Conservation (phyloP, 2,329 filamentous ascomycete genomes). For the Paradendryphiella salina region DNA sequence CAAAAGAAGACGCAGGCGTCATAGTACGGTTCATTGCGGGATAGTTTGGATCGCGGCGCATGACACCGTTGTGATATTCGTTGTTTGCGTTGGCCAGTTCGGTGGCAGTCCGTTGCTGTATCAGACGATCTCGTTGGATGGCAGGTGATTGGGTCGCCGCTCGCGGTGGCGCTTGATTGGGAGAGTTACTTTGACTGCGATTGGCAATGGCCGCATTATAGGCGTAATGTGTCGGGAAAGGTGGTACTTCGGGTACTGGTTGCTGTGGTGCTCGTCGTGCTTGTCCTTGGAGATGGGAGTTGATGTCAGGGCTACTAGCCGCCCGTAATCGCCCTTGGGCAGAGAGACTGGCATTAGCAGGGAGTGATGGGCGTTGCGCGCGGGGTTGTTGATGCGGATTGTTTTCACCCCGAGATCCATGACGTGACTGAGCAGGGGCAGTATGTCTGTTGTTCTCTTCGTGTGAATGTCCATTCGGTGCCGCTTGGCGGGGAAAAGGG, state of each 20-base stretch:
- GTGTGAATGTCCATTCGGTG: conserved; percentile 70
- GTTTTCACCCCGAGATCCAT: conserved; percentile 75
- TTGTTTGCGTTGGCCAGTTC: conserved; percentile 49
- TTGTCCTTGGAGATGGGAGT: conserved; percentile 62
- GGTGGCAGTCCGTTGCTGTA: conserved; percentile 46
- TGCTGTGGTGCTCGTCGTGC: conserved; percentile 54
- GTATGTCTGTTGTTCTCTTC: conserved; percentile 82
- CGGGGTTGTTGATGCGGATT: conserved; percentile 68
- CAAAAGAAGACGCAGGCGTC: conserved; percentile 47
- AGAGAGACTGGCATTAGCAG: conserved; percentile 61
- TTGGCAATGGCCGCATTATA: conserved; percentile 65
- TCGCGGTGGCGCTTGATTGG: conserved; percentile 70
- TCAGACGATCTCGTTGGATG: conserved; percentile 62
- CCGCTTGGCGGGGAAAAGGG: conserved; percentile 74
- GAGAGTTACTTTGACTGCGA: conserved; percentile 81
- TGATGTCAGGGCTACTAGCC: conserved; percentile 93
- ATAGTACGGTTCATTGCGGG: conserved; percentile 38
- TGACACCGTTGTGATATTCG: conserved; percentile 35
- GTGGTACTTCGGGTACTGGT: conserved; percentile 52
- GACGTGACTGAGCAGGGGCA: conserved; percentile 78
- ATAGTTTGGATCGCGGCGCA: conserved; percentile 39
- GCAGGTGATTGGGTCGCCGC: conserved; percentile 73
- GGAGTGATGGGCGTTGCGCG: conserved; percentile 76
- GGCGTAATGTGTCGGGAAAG: conserved; percentile 61
- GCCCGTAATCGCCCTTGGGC: conserved; percentile 70